Percentiles rank a stretch among this genome's conserved stretches.
These are phyloP conservation scores for Keqinozyma sinolaborantium DNA, from an alignment of 1,139 yeast genomes.

Conservation along the genomic window DNA sequence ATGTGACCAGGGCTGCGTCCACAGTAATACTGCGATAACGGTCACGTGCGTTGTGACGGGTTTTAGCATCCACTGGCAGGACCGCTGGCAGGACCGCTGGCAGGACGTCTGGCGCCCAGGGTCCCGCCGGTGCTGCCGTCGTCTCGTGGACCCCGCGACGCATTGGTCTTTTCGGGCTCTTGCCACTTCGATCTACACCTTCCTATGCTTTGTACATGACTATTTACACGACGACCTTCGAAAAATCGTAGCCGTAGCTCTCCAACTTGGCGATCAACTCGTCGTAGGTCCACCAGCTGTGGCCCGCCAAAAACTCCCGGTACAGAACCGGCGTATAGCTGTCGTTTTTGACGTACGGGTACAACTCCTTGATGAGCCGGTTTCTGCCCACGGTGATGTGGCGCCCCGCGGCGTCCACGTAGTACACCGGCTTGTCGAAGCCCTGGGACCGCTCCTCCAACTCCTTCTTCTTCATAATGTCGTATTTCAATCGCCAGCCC, in stretches of 20 bases:
- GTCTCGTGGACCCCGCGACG: no score
- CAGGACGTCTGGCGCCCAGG: no score
- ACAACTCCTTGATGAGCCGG: slow-evolving; percentile 52
- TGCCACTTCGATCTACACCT: no score
- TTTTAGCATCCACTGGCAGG: no score
- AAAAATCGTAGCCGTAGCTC: slow-evolving; percentile 30
- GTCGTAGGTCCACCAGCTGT: slow-evolving; percentile 35
- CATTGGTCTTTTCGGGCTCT: no score
- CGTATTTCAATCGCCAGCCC: slow-evolving; percentile 87
- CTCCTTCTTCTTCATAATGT: slow-evolving; percentile 46
- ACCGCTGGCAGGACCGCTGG: no score
- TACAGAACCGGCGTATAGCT: slow-evolving; percentile 42
- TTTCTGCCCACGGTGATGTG: slow-evolving; percentile 61
- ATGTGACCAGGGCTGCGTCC: slow-evolving; percentile 1
- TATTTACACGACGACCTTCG: slow-evolving; percentile 12
- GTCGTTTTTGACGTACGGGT: slow-evolving; percentile 47
- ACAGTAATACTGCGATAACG: no score
- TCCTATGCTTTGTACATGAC: slow-evolving; percentile 33
- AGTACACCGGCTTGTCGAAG: slow-evolving; percentile 43
- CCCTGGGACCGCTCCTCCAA: slow-evolving; percentile 21
- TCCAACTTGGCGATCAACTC: slow-evolving; percentile 42
- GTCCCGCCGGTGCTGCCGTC: no score
- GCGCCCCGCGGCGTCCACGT: slow-evolving; percentile 45
- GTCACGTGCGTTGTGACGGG: no score
- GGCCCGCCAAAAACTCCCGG: slow-evolving; percentile 24